These are phyloP conservation scores for Silene uniflora DNA, from an alignment of 148 eudicot species.

Conservation along the genomic window DNA sequence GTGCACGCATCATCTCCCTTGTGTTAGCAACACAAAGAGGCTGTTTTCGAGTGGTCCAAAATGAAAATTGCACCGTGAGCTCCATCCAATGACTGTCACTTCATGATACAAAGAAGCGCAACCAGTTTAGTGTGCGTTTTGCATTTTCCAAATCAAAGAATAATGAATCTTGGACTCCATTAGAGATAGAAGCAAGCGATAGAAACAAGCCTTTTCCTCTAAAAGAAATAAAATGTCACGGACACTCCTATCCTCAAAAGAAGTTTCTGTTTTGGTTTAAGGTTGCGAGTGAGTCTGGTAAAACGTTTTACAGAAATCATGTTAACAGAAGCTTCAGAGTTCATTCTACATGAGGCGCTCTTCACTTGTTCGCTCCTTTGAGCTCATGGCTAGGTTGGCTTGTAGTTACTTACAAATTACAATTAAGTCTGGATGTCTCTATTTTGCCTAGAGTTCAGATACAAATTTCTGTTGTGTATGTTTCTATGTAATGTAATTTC, in stretches of 20 bases:
- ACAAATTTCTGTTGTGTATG: background rate
- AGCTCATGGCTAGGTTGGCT: background rate
- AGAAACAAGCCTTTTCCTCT: background rate
- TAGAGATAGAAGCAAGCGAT: no score
- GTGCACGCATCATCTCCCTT: no score
- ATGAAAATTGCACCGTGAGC: no score
- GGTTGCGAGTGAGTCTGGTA: background rate
- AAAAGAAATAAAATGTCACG: background rate
- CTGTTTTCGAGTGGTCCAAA: no score
- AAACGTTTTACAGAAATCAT: background rate
- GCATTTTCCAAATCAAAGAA: no score
- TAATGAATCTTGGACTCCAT: no score
- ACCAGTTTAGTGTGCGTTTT: no score
- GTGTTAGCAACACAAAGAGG: no score
- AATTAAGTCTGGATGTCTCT: background rate
- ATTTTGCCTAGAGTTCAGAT: background rate
- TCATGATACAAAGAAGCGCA: no score
- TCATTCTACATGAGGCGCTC: background rate
- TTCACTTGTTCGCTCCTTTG: background rate
- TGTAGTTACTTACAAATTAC: conserved; percentile 1
- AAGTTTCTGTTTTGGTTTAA: background rate
- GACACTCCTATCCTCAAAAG: background rate
- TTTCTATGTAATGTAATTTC: background rate
- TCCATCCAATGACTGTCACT: no score
- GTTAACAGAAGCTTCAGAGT: conserved; percentile 3